Evolutionary conservation across 345 rosid species (phyloP).

Genomic region (Camelina sativa): DNA sequence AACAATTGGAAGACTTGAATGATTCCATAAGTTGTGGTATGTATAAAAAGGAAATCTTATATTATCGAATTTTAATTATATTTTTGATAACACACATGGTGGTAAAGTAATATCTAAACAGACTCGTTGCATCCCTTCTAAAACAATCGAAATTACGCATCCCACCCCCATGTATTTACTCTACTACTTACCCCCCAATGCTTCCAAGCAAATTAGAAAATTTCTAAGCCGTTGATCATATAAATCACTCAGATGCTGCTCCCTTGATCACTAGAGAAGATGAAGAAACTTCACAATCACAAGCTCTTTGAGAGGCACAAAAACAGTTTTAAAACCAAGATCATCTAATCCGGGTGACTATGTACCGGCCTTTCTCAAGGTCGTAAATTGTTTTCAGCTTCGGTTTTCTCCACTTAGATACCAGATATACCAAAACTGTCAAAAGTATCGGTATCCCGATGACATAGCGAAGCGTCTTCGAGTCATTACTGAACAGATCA

Average conservation of each 20-base stretch:
- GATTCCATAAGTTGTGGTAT: neutral
- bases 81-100: constrained; percentile 15
- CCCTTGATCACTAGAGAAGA: constrained; percentile 1
- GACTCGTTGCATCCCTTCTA: constrained; percentile 22
- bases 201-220: neutral
- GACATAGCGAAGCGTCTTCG: constrained; percentile 53
- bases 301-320: constrained; percentile 24
- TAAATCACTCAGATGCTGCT: constrained; percentile 23
- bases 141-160: constrained; percentile 5
- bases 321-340: constrained; percentile 13
- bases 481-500: constrained; percentile 51
- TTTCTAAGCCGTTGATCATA: constrained; percentile 26
- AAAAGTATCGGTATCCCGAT: constrained; percentile 53
- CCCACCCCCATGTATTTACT: constrained; percentile 8
- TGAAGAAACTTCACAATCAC: constrained; percentile 15
- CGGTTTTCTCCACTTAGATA: constrained; percentile 82
- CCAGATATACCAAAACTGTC: constrained; percentile 57
- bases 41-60: neutral
- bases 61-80: neutral
- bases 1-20: neutral
- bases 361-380: constrained; percentile 92
- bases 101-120: constrained; percentile 18
- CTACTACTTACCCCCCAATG: neutral
- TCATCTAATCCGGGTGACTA: constrained; percentile 67
- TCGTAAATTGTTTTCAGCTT: constrained; percentile 80